A percentile compares a stretch with the other conserved stretches of the same genome.
phyloP scores from a whole-genome alignment of 139 green algal species.

The Axilococcus clingmanii region DNA sequence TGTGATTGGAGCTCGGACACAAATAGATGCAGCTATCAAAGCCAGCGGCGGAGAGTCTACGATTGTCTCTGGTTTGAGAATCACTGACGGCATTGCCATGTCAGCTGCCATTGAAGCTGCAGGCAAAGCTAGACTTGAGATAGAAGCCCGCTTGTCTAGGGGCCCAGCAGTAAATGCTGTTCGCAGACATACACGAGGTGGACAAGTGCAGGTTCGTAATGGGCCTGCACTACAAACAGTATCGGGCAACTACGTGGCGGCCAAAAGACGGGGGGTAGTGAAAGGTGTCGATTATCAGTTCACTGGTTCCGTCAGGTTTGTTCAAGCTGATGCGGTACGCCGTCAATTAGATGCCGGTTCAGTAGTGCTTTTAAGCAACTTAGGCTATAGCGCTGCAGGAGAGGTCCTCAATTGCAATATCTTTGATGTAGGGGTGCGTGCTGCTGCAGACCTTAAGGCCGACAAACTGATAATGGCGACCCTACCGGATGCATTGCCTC shows the following conservation, averaged over 20 bases:
- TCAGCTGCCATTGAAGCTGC: conserved; percentile 28
- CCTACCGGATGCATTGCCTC: conserved; percentile 37
- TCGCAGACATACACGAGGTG: conserved; percentile 14
- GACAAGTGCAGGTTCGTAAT: conserved; percentile 20
- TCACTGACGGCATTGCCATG: conserved; percentile 53
- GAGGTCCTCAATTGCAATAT: conserved; percentile 88
- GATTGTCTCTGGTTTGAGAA: conserved; percentile 61
- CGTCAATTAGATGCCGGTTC: conserved; percentile 67
- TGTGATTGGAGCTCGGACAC: conserved; percentile 62
- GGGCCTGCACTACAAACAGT: conserved; percentile 41
- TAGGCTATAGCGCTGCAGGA: conserved; percentile 54
- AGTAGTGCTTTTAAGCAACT: conserved; percentile 84
- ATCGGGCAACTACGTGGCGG: conserved; percentile 87
- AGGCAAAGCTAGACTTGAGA: conserved; percentile 28
- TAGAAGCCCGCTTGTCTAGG: conserved; percentile 79
- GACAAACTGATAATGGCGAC: conserved; percentile 92
- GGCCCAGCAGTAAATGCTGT: conserved; percentile 22
- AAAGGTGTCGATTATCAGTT: conserved; percentile 80
- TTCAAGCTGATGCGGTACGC: conserved; percentile 61
- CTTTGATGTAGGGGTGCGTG: conserved; percentile 35
- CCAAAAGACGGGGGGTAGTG: conserved; percentile 79
- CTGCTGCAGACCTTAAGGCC: conserved; percentile 53
- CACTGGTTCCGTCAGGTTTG: conserved; percentile 58
- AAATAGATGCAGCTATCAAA: conserved; percentile 29
- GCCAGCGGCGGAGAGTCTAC: conserved; percentile 9